Evolutionary conservation across 2,329 filamentous ascomycete species (phyloP).

Genomic region (Stachybotrys chartarum): DNA sequence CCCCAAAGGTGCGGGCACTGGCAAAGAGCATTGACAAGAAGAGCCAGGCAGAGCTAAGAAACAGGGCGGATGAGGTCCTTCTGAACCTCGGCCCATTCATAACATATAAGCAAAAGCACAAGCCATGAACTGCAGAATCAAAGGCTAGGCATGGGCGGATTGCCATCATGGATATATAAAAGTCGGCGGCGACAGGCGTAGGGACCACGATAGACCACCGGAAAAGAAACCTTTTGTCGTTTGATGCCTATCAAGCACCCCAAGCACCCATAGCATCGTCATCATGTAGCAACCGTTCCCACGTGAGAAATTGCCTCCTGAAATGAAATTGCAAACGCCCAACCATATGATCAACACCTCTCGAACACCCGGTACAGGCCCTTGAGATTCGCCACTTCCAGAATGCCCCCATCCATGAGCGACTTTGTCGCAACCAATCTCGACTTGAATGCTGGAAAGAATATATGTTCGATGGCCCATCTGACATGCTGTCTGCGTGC

Average conservation of each 20-base stretch:
- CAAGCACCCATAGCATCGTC: background rate
- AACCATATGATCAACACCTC: slow-evolving; percentile 55
- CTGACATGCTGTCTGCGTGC: slow-evolving; percentile 62
- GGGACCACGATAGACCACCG: background rate
- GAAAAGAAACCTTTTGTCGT: background rate
- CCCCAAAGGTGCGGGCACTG: slow-evolving; percentile 48
- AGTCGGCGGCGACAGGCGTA: background rate
- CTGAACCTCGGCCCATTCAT: slow-evolving; percentile 57
- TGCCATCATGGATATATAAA: background rate
- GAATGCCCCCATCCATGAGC: slow-evolving; percentile 64
- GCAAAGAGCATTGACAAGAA: slow-evolving; percentile 57
- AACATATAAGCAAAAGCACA: slow-evolving; percentile 56
- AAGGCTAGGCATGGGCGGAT: no score
- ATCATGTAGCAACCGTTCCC: background rate
- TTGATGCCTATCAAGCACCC: no score
- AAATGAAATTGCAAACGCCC: background rate
- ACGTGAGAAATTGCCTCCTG: background rate
- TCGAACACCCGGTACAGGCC: slow-evolving; percentile 94
- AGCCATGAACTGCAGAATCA: slow-evolving; percentile 16
- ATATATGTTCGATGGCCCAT: slow-evolving; percentile 70
- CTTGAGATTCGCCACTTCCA: slow-evolving; percentile 88
- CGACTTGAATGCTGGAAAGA: slow-evolving; percentile 85
- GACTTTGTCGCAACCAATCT: slow-evolving; percentile 74
- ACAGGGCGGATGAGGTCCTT: slow-evolving; percentile 52
- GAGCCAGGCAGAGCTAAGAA: slow-evolving; percentile 46